Evolutionary conservation across 306 rosid species (phyloP), one percentile per base, ranked within the genome.

Genomic region (Cucumis sativus): DNA sequence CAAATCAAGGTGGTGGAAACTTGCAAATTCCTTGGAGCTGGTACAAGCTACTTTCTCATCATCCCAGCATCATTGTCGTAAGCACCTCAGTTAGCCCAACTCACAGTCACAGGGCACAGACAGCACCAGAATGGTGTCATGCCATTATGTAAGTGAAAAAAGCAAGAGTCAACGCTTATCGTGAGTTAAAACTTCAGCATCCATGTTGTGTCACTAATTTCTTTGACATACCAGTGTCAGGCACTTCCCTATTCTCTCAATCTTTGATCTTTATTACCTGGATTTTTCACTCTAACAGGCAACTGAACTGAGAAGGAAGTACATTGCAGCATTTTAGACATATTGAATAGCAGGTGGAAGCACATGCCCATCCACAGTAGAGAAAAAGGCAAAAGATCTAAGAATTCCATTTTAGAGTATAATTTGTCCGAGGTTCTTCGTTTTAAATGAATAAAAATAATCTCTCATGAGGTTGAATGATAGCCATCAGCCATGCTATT

Each of bases 171-270:
- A 92, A 72, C 92, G 82, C 52, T 87, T 62, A 57, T 92, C 89
- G 77, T 92, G 97, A 17, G 96, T 90, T 96, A 93, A 92, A 47
- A 89, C 96, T 81, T 92, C 94, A 10, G 96, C 98, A 47, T 47
- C 16, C 14, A 9, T 47, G 52, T 63, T 63, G 10, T 35, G 43
- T 63, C 10, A 63, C 16, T 16, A 16, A 28, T 25, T 37, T 30
- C 68, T 15, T 25, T 12, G 41, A 17, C 41, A 62, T 28, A 13
- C 68, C 37, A 62, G 18, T 62, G 14, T 25, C 67, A 30, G 17
- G 20, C 68, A 25, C 9, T 30, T 62, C 14, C 11, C 20, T 30
- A 59, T 23, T 59, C 35, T 10, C 62, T 58, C 63, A 17, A 6
- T 47, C 16, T 47, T 47, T 47, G 25, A 2, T 23, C 8, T 25